A percentile compares a stretch with the other conserved stretches of the same genome.
phyloP scores from a whole-genome alignment of 2,329 filamentous ascomycete species.

The Rhynchosporium agropyri region DNA sequence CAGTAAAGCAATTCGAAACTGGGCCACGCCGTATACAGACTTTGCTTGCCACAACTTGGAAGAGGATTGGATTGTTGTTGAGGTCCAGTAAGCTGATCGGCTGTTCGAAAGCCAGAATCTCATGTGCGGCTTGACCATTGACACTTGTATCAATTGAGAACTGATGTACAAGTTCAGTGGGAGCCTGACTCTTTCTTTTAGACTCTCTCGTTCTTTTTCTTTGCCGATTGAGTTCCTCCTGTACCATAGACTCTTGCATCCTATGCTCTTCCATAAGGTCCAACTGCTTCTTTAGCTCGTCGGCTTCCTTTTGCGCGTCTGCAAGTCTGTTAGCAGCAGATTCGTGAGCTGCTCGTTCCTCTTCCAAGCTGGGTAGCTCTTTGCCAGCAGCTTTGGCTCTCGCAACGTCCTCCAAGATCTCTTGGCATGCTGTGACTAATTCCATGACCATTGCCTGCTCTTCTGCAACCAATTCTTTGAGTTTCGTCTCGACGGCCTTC shows the following conservation, averaged over 20 bases:
- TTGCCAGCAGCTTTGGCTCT: constrained; percentile 73
- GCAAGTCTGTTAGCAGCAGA: constrained; percentile 66
- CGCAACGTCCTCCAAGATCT: constrained; percentile 84
- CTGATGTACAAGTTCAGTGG: constrained; percentile 35
- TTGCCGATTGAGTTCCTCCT: constrained; percentile 71
- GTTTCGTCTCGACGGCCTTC: constrained; percentile 61
- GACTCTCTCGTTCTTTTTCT: constrained; percentile 65
- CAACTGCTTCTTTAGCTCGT: constrained; percentile 52
- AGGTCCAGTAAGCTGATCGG: constrained; percentile 64
- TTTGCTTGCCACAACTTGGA: constrained; percentile 72
- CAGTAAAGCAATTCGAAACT: constrained; percentile 70
- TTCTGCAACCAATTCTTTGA: constrained; percentile 53
- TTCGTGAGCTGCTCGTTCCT: constrained; percentile 84
- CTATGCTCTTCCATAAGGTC: constrained; percentile 70
- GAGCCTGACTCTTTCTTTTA: constrained; percentile 60
- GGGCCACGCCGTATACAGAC: constrained; percentile 66
- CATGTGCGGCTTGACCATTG: constrained; percentile 41
- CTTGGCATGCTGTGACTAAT: constrained; percentile 53
- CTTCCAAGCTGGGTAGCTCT: constrained; percentile 82
- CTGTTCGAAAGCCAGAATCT: constrained; percentile 65
- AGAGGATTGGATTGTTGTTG: constrained; percentile 64
- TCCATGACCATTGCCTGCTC: constrained; percentile 58
- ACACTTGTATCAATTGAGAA: constrained; percentile 35
- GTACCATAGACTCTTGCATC: constrained; percentile 69
- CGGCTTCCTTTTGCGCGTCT: constrained; percentile 50